Evolutionary conservation across 306 rosid species (phyloP).

Genomic region (Coriaria nepalensis): DNA sequence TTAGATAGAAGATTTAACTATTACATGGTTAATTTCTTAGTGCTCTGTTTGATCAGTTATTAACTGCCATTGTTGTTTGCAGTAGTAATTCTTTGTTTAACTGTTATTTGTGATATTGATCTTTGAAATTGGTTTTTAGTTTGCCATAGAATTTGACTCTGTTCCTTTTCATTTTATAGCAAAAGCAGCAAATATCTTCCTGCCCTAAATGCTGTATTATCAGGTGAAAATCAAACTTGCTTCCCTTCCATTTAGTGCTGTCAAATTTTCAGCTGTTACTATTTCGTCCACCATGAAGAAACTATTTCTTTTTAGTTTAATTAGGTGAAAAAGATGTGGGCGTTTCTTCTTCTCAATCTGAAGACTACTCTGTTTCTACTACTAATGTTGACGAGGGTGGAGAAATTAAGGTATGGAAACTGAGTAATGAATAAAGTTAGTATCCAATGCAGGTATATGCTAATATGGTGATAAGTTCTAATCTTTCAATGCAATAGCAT

Average conservation of each 20-base stretch:
- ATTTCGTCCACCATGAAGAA: conserved; percentile 1
- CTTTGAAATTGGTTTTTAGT: conserved; percentile 1
- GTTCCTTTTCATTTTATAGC: conserved; percentile 27
- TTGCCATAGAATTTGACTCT: not conserved
- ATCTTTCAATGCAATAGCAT: no score
- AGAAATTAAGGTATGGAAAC: conserved; percentile 51
- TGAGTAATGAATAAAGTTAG: not conserved
- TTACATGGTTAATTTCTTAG: no score
- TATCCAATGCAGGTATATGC: no score
- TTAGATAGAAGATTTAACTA: no score
- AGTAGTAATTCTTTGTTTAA: not conserved
- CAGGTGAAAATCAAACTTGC: conserved; percentile 36
- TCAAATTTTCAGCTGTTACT: not conserved
- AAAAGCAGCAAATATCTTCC: conserved; percentile 19
- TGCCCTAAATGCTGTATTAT: conserved; percentile 24
- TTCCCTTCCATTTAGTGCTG: conserved; percentile 1
- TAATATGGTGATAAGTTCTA: no score
- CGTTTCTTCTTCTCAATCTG: conserved; percentile 33
- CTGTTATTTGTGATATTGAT: not conserved
- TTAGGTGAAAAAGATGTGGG: conserved; percentile 29
- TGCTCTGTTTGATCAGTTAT: not conserved
- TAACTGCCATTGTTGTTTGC: not conserved
- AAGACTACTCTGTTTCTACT: conserved; percentile 42
- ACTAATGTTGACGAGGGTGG: conserved; percentile 18
- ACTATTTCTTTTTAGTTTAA: not conserved